These are phyloP conservation scores for Pulicaria dysenterica DNA, from an alignment of 129 eudicot genomes.

Conservation along the genomic window DNA sequence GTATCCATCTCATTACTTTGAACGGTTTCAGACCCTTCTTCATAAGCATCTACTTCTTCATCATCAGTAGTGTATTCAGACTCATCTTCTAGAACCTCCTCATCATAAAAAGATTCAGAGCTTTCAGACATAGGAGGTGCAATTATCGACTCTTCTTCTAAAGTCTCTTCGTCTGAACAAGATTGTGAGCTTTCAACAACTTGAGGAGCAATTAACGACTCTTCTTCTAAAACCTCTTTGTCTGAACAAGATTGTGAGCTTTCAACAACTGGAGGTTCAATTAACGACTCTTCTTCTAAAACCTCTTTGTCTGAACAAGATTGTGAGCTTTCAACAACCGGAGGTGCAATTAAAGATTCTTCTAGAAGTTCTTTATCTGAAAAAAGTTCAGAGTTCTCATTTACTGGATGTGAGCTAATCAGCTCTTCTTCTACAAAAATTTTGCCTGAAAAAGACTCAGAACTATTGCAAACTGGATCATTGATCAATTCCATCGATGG, in stretches of 20 bases:
- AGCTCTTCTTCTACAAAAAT: conserved; percentile 20
- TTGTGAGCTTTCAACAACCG: conserved; percentile 13
- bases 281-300: conserved; percentile 7
- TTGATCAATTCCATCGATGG: conserved; percentile 19
- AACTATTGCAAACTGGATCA: background rate
- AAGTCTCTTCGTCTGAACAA: conserved; percentile 32
- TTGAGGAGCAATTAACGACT: conserved; percentile 10
- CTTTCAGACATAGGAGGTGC: conserved; percentile 31
- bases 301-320: conserved; percentile 34
- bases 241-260: conserved; percentile 35
- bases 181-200: conserved; percentile 33
- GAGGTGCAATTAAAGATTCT: background rate
- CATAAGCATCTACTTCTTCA: conserved; percentile 26
- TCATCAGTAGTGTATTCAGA: conserved; percentile 34
- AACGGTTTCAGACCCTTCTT: conserved; percentile 33
- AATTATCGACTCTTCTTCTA: conserved; percentile 26
- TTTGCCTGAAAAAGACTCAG: conserved; percentile 19
- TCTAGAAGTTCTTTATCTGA: conserved; percentile 17
- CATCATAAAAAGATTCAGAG: conserved; percentile 31
- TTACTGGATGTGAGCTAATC: background rate
- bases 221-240: conserved; percentile 22
- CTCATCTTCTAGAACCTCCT: conserved; percentile 37
- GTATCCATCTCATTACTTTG: conserved; percentile 22
- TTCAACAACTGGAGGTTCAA: background rate
- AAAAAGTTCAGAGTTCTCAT: conserved; percentile 11